Evolutionary conservation across 176 grass and related monocot species (phyloP).

Genomic region (Oryza australiensis): DNA sequence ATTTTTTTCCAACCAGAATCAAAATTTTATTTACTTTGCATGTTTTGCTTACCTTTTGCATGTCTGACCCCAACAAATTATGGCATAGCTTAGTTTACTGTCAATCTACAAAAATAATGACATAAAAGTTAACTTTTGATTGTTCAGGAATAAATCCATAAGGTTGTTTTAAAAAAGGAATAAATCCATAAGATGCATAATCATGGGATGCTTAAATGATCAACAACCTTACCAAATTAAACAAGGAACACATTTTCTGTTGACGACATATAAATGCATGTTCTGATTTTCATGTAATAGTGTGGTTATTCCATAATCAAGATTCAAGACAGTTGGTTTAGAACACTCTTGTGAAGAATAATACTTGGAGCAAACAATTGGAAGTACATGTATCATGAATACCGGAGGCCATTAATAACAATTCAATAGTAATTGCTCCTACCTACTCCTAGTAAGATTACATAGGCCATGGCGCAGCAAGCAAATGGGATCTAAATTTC

Average conservation of each 20-base stretch:
- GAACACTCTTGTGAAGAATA: not conserved
- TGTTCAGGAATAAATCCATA: not conserved
- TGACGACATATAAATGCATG: not conserved
- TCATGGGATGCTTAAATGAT: not conserved
- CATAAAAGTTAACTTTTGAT: not conserved
- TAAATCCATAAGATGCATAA: not conserved
- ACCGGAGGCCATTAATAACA: not conserved
- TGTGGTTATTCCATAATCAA: not conserved
- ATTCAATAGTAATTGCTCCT: not conserved
- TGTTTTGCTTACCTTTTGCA: not conserved
- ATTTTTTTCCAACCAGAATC: no score
- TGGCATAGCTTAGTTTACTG: not conserved
- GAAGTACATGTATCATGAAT: not conserved
- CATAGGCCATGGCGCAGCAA: not conserved
- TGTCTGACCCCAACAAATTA: not conserved
- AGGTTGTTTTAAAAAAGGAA: no score
- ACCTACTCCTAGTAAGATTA: not conserved
- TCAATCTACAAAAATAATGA: not conserved
- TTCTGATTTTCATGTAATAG: not conserved
- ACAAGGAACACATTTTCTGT: not conserved
- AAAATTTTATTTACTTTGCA: not conserved
- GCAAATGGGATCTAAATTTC: not conserved
- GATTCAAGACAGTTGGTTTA: not conserved
- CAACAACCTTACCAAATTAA: constrained; percentile 4
- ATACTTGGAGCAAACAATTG: not conserved